Base-by-base conservation (phyloP, 176 grass and related monocot genomes). In the Oryza glaberrima region DNA sequence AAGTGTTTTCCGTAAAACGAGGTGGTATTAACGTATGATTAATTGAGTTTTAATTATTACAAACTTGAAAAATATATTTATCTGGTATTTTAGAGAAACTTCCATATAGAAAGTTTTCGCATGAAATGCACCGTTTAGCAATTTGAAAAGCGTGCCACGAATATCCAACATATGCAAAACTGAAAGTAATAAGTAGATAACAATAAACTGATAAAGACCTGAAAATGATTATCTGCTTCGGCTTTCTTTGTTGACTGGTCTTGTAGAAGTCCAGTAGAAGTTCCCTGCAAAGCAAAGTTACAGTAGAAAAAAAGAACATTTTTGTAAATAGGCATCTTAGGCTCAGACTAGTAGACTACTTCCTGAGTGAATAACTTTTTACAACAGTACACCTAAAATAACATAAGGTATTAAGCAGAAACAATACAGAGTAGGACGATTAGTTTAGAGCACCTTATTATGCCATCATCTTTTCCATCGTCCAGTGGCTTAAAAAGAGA, bases 211-310 rank as follows among this genome's bases (percentile, higher is more conserved):
- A 20, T 56, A 67, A 48, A 76, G 23, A 94, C 90, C 93, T 90
- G 79, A 94, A 94, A 79, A 94, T 92, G 70, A 94, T 92, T 68
- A 94, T 92, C 66, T 92, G 90, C 20, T 65, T 17, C 43, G 93
- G 93, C 70, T 94, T 94, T 64, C 67, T 85, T 40, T 58, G 22
- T 23, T 66, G n/a, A 77, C 90, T 94, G 40, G 78, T 92, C 49
- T 81, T 30, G 52, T 83, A 94, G 74, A 94, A 92, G 70, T 94
- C 92, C 32, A 90, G 40, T 81, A 94, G 77, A 83, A 94, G 90
- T 70, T 94, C 92, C 85, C 92, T 94, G 90, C 45, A 82, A 81
- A 72, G 38, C 51, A 73, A 83, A 82, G 28, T 22, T 66, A 19
- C 72, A 82, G 35, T 36, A 19, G 49, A 34, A 52, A 52, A 52